Evolutionary conservation across 805 yeast species (phyloP), one percentile per base, ranked within the genome.

Genomic region (Barnettozyma populi): DNA sequence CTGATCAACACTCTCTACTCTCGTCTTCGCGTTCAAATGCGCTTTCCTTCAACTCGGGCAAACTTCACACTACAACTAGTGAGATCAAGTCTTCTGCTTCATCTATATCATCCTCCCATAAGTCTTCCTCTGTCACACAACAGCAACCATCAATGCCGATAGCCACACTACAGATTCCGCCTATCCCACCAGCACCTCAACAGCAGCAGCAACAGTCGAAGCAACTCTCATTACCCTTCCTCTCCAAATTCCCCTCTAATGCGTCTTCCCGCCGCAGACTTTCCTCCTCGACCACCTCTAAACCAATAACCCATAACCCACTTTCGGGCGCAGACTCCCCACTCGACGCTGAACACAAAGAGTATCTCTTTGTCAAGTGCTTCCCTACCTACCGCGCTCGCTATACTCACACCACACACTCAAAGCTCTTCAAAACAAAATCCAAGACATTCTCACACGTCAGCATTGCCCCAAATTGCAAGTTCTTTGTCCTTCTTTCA

Each of bases 311-410:
- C 14, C 36, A 18, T 32, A 9, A 25, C 24, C 24, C 32, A 29
- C 32, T 29, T 29, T 29, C 32, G 3, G 32, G 32, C 32, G 32
- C 32, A 11, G 32, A 29, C 32, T 29, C 32, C 16, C 32, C 32
- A 29, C 32, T 29, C n/a, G 32, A 29, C 32, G 16, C 32, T 29
- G 71, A 62, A 48, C 68, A 66, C 36, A 80, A 82, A 52, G 96
- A 87, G 60, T 72, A 76, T 46, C 73, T 80, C 45, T 88, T 82
- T 62, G 81, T 83, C 6, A 84, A 82, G 57, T 87, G 92, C 56
- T 90, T 88, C 65, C 97, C 97, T 0, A 78, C 81, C 47, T 86
- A 84, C 60, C 73, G 96, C 50, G 82, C 78, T 52, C 72, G 78
- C 43, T 71, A 73, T 43, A 79, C 79, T 39, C 75, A 74, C 57